Conservation (phyloP, 805 yeast species). For the Sungouiozyma ichnusensis region DNA sequence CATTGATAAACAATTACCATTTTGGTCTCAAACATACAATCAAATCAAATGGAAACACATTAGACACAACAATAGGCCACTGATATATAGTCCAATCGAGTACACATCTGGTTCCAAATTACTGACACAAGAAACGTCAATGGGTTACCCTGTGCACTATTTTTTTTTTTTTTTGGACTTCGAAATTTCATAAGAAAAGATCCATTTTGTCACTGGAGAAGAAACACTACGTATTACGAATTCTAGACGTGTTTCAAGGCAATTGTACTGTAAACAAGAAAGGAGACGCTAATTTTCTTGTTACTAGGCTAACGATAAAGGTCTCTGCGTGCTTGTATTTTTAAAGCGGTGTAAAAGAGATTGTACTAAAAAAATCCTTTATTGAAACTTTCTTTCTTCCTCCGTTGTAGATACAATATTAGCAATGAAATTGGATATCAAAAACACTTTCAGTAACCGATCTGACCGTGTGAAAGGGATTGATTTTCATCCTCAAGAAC, state of each 20-base stretch:
- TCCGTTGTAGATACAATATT: background rate
- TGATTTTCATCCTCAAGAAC: conserved; percentile 96
- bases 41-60: background rate
- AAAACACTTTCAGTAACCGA: conserved; percentile 61
- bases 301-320: background rate
- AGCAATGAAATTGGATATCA: conserved; percentile 23
- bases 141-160: background rate
- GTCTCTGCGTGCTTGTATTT: background rate
- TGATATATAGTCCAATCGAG: too few relatives aligned
- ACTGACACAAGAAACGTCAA: background rate
- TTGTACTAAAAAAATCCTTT: background rate
- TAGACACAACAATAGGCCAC: background rate
- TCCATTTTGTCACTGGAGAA: background rate
- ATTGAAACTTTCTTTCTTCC: background rate
- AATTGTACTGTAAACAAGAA: background rate
- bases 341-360: background rate
- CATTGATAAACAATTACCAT: too few relatives aligned
- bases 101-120: too few relatives aligned
- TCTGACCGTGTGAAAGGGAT: conserved; percentile 96
- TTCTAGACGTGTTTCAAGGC: background rate
- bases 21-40: too few relatives aligned
- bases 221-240: background rate
- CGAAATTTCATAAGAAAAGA: background rate
- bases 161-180: background rate
- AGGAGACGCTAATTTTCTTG: too few relatives aligned